These are phyloP conservation scores for Patellifolia procumbens DNA, from an alignment of 179 eudicot species.

Conservation along the genomic window DNA sequence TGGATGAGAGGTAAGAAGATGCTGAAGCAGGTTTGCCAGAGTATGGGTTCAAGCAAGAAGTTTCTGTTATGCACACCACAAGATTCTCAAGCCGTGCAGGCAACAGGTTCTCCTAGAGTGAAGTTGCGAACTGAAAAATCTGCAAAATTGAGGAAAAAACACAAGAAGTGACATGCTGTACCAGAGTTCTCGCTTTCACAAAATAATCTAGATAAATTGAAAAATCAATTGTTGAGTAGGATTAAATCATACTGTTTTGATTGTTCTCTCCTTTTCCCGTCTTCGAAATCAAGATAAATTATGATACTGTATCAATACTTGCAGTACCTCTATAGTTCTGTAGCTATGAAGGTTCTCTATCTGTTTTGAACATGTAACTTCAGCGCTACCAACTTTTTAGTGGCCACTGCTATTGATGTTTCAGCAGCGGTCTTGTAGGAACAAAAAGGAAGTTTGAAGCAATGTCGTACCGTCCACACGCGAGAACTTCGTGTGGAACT, in stretches of 20 bases:
- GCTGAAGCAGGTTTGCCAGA: slow-evolving; percentile 60
- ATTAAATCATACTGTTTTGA: slow-evolving; percentile 10
- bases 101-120: slow-evolving; percentile 9
- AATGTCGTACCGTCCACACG: too few relatives aligned
- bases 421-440: slow-evolving; percentile 2
- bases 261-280: background rate
- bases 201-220: slow-evolving; percentile 15
- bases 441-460: too few relatives aligned
- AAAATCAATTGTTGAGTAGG: slow-evolving; percentile 15
- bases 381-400: background rate
- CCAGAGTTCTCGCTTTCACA: background rate
- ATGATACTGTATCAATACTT: background rate
- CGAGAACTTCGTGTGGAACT: too few relatives aligned
- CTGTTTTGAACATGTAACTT: background rate
- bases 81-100: slow-evolving; percentile 37
- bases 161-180: slow-evolving; percentile 2
- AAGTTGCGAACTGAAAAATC: slow-evolving; percentile 25
- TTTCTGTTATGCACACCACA: slow-evolving; percentile 69
- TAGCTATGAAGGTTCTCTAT: background rate
- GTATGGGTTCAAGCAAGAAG: slow-evolving; percentile 59
- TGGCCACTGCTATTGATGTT: slow-evolving; percentile 2
- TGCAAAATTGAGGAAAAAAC: slow-evolving; percentile 24
- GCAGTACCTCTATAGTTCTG: too few relatives aligned
- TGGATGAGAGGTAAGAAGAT: slow-evolving; percentile 78
- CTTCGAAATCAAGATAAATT: background rate